phyloP scores from a whole-genome alignment of 495 filamentous ascomycete genomes.

The Lepraria neglecta region DNA sequence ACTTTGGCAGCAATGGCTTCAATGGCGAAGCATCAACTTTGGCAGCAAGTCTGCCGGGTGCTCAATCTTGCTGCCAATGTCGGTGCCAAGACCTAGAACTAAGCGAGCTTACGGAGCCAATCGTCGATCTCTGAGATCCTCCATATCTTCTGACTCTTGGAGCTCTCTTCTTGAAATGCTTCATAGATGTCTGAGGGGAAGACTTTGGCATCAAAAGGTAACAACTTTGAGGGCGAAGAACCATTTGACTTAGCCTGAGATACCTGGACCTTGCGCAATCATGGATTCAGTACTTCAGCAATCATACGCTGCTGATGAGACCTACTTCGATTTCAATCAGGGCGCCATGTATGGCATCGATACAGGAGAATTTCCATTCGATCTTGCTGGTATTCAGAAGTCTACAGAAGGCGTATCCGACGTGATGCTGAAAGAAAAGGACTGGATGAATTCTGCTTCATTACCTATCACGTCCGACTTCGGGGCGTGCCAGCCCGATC shows the following conservation, averaged over 20 bases:
- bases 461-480: neutral
- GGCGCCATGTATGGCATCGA: neutral
- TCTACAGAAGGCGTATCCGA: neutral
- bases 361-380: neutral
- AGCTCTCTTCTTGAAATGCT: neutral
- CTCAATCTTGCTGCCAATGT: constrained; percentile 19
- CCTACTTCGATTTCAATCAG: neutral
- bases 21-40: neutral
- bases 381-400: neutral
- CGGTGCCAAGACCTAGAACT: neutral
- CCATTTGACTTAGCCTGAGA: neutral
- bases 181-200: neutral
- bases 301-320: neutral
- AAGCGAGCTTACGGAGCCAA: neutral
- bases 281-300: neutral
- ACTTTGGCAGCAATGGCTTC: no score
- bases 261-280: neutral
- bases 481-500: neutral
- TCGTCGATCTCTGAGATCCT: neutral
- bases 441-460: neutral
- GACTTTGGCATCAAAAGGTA: neutral
- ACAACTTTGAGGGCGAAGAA: neutral
- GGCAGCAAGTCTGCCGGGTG: constrained; percentile 11
- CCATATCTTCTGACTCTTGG: neutral
- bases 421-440: neutral